Conservation (phyloP, 179 eudicot genomes). For the Silene noctiflora region DNA sequence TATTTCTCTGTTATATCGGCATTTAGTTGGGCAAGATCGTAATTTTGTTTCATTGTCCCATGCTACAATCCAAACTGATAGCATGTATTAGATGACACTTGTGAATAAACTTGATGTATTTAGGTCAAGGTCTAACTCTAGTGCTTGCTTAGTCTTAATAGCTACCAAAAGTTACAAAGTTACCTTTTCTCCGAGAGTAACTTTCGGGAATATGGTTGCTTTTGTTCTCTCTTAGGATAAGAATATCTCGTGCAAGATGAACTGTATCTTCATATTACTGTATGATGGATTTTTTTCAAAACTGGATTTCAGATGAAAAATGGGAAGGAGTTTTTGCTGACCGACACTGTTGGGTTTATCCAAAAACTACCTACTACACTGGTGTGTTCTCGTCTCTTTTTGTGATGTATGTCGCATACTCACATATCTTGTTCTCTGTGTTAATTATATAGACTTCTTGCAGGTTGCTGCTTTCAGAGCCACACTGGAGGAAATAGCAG, state of each 20-base stretch:
- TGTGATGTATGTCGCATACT: not conserved
- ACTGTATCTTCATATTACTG: not conserved
- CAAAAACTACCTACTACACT: conserved; percentile 89
- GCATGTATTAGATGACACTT: no score
- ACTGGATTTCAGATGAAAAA: conserved; percentile 60
- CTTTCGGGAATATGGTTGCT: not conserved
- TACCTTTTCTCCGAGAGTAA: not conserved
- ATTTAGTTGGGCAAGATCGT: not conserved
- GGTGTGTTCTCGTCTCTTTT: conserved; percentile 39
- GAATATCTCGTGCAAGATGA: not conserved
- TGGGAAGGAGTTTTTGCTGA: conserved; percentile 81
- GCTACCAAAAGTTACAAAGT: not conserved
- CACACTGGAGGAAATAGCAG: conserved; percentile 90
- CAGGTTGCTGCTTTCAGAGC: conserved; percentile 99
- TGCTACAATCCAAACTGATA: conserved; percentile 6
- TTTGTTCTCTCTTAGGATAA: no score
- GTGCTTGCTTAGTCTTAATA: no score
- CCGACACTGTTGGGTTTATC: conserved; percentile 98
- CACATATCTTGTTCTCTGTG: not conserved
- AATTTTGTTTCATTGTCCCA: not conserved
- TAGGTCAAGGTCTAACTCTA: no score
- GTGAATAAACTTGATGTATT: no score
- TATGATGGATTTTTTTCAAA: not conserved
- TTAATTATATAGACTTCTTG: conserved; percentile 14
- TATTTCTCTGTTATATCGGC: not conserved